Evolutionary conservation across 805 yeast species (phyloP).

Genomic region (Kregervanrija pseudodelftensis): DNA sequence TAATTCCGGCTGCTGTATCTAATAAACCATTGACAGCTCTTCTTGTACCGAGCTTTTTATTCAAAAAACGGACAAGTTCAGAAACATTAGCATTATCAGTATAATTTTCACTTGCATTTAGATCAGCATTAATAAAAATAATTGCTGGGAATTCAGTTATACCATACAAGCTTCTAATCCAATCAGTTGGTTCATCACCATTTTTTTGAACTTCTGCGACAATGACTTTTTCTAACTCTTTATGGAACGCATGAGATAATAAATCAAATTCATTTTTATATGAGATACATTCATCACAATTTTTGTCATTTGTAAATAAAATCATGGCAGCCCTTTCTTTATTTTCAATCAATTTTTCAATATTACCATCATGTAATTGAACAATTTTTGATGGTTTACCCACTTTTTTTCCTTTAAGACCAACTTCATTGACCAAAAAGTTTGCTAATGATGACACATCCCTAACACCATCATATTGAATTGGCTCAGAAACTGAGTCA

Average conservation of each 20-base stretch:
- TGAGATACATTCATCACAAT: constrained; percentile 47
- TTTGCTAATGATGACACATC: constrained; percentile 42
- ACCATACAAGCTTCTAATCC: constrained; percentile 33
- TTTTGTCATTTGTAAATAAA: constrained; percentile 35
- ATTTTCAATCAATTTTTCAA: constrained; percentile 22
- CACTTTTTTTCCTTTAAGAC: constrained; percentile 18
- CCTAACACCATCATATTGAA: constrained; percentile 50
- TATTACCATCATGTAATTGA: constrained; percentile 21
- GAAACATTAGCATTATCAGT: constrained; percentile 40
- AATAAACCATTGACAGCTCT: constrained; percentile 37
- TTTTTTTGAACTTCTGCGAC: constrained; percentile 44
- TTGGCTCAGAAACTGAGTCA: constrained; percentile 38
- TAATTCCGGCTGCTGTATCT: constrained; percentile 33
- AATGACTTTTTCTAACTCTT: constrained; percentile 31
- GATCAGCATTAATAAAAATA: constrained; percentile 36
- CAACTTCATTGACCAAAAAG: constrained; percentile 36
- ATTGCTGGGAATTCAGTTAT: constrained; percentile 48
- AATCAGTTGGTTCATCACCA: constrained; percentile 35
- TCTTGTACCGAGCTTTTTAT: constrained; percentile 31
- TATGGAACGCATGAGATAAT: constrained; percentile 41
- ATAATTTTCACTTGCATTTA: constrained; percentile 27
- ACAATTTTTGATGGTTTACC: constrained; percentile 17
- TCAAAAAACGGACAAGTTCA: constrained; percentile 44
- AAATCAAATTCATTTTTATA: constrained; percentile 44
- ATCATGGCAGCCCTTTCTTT: constrained; percentile 40